These are phyloP conservation scores for Apiospora hydei DNA, from an alignment of 2,329 filamentous ascomycete genomes.

Conservation along the genomic window DNA sequence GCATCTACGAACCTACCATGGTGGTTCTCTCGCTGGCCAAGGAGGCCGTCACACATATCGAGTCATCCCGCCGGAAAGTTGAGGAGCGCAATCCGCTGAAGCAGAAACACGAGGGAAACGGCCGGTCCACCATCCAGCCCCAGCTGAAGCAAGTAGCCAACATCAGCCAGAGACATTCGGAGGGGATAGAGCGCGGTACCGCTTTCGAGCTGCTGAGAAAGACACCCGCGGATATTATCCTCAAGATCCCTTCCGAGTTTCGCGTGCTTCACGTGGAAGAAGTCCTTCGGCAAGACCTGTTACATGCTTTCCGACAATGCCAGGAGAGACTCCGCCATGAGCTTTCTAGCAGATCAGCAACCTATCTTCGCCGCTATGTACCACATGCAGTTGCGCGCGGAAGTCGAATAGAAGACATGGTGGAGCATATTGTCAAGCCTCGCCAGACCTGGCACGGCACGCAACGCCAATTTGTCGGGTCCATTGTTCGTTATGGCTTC, in stretches of 20 bases:
- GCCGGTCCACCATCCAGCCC: background rate
- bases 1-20: conserved; percentile 36
- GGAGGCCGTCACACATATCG: conserved; percentile 26
- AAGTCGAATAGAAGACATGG: conserved; percentile 40
- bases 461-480: conserved; percentile 43
- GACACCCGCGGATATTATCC: conserved; percentile 44
- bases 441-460: conserved; percentile 52
- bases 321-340: conserved; percentile 37
- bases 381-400: conserved; percentile 27
- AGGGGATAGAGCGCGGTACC: conserved; percentile 30
- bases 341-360: conserved; percentile 32
- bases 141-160: background rate
- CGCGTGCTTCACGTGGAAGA: conserved; percentile 50
- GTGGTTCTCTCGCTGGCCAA: conserved; percentile 33
- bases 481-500: conserved; percentile 54
- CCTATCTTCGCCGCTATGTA: conserved; percentile 27
- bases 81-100: conserved; percentile 27
- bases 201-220: conserved; percentile 42
- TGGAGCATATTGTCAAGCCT: conserved; percentile 46
- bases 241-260: conserved; percentile 39
- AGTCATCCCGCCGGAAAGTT: conserved; percentile 24
- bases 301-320: conserved; percentile 39
- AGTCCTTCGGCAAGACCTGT: conserved; percentile 44
- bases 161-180: background rate
- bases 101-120: conserved; percentile 17